Evolutionary conservation across 2,329 filamentous ascomycete species (phyloP).

Genomic region (Paraconiothyrium sp.): DNA sequence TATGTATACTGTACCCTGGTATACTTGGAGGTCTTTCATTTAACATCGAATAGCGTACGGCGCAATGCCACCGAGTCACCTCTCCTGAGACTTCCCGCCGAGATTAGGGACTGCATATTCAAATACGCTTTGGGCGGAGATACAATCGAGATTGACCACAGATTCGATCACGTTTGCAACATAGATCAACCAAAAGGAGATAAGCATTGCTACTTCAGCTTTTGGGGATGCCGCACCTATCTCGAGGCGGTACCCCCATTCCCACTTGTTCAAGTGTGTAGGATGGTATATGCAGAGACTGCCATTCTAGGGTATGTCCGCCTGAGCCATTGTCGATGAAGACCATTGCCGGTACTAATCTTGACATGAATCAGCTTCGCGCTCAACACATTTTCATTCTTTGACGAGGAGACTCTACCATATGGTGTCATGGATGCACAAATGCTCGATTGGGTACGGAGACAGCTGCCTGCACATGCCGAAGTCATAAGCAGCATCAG

Average conservation of each 20-base stretch:
- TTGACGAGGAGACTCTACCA: background rate
- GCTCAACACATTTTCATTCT: background rate
- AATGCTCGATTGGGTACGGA: background rate
- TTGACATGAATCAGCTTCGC: background rate
- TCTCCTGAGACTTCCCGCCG: constrained; percentile 20
- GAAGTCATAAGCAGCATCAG: background rate
- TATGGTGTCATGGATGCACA: no score
- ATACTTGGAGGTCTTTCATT: background rate
- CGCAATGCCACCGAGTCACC: constrained; percentile 14
- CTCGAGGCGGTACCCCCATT: background rate
- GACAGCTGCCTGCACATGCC: background rate
- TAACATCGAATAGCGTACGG: background rate
- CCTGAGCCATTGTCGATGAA: background rate
- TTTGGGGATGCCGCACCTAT: no score
- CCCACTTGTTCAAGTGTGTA: constrained; percentile 10
- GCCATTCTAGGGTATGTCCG: constrained; percentile 4
- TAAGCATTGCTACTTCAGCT: no score
- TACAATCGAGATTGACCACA: background rate
- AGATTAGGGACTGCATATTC: constrained; percentile 18
- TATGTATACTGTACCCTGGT: background rate
- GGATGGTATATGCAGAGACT: constrained; percentile 21
- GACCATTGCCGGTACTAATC: background rate
- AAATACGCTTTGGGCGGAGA: constrained; percentile 10
- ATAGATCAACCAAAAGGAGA: no score
- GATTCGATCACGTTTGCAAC: no score